Evolutionary conservation across 2,329 filamentous ascomycete species (phyloP).

Genomic region (Akanthomyces muscarius): DNA sequence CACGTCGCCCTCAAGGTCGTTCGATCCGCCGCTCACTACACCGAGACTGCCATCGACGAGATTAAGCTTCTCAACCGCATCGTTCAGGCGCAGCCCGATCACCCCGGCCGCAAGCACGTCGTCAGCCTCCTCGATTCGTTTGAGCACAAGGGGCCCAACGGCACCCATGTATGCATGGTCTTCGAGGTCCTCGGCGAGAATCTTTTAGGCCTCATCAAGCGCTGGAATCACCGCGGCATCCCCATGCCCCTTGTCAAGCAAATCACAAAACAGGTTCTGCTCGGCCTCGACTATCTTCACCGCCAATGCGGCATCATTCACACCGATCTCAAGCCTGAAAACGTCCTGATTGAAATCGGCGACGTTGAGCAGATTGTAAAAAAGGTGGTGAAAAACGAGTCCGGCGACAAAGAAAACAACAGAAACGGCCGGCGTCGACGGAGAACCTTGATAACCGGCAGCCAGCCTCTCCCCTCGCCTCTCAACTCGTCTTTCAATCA

Average conservation of each 20-base stretch:
- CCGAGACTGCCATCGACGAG: slow-evolving; percentile 96
- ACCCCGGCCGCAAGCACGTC: slow-evolving; percentile 91
- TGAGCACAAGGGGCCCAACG: slow-evolving; percentile 95
- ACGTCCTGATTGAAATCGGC: slow-evolving; percentile 97
- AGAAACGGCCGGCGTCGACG: slow-evolving; percentile 85
- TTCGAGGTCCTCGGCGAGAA: slow-evolving; percentile 98
- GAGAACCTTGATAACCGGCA: slow-evolving; percentile 92
- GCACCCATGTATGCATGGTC: slow-evolving; percentile 97
- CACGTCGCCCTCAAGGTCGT: slow-evolving; percentile 98
- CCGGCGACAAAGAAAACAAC: slow-evolving; percentile 75
- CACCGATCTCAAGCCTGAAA: slow-evolving; percentile 95
- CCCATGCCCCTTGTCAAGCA: slow-evolving; percentile 96
- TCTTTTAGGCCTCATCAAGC: slow-evolving; percentile 89
- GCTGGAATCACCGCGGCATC: slow-evolving; percentile 96
- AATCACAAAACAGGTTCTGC: slow-evolving; percentile 95
- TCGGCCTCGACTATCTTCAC: slow-evolving; percentile 94
- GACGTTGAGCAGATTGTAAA: slow-evolving; percentile 99
- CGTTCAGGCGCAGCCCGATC: slow-evolving; percentile 88
- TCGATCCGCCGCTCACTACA: slow-evolving; percentile 95
- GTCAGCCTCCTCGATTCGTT: slow-evolving; percentile 96
- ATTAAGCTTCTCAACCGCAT: slow-evolving; percentile 98
- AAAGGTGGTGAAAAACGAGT: slow-evolving; percentile 83
- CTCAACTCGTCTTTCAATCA: slow-evolving; percentile 88
- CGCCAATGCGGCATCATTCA: slow-evolving; percentile 98
- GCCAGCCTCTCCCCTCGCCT: slow-evolving; percentile 90